Conservation (phyloP, 1,284 basidiomycete genomes). For the Cryptococcus amylolentus region DNA sequence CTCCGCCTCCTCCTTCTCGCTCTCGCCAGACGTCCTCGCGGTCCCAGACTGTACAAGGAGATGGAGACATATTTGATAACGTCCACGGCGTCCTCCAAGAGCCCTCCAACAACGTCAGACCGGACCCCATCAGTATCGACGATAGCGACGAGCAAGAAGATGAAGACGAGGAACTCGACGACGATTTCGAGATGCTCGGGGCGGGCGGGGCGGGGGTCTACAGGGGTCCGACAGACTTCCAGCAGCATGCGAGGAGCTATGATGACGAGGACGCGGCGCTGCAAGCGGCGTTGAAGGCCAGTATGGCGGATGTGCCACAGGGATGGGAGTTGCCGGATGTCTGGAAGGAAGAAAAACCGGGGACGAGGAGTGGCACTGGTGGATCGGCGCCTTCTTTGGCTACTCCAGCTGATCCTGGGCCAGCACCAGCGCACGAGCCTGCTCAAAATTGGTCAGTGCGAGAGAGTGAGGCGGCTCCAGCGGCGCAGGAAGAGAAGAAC, state of each 20-base stretch:
- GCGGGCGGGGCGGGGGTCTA: constrained; percentile 7
- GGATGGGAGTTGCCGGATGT: constrained; percentile 49
- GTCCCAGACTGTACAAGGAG: constrained; percentile 5
- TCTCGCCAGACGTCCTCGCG: constrained; percentile 12
- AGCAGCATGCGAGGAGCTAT: constrained; percentile 52
- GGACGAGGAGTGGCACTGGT: background rate
- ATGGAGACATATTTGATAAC: constrained; percentile 15
- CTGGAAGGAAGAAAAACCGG: background rate
- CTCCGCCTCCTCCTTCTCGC: constrained; percentile 7
- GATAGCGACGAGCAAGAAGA: constrained; percentile 42
- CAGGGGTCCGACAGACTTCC: constrained; percentile 37
- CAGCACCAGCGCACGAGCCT: constrained; percentile 15
- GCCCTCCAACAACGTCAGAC: constrained; percentile 22
- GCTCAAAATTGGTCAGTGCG: background rate
- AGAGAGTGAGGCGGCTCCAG: constrained; percentile 8
- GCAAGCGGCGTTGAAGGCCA: constrained; percentile 78
- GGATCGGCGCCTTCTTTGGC: constrained; percentile 3
- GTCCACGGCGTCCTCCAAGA: constrained; percentile 9
- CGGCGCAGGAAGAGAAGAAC: constrained; percentile 24
- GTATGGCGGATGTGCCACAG: constrained; percentile 64
- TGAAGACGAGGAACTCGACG: constrained; percentile 7
- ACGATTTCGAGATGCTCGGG: constrained; percentile 7
- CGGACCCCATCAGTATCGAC: constrained; percentile 28
- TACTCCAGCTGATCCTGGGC: constrained; percentile 24
- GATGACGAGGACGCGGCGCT: constrained; percentile 83